Base-by-base conservation (phyloP, 1,139 yeast genomes). In the Yamadazyma atmosphaerica region DNA sequence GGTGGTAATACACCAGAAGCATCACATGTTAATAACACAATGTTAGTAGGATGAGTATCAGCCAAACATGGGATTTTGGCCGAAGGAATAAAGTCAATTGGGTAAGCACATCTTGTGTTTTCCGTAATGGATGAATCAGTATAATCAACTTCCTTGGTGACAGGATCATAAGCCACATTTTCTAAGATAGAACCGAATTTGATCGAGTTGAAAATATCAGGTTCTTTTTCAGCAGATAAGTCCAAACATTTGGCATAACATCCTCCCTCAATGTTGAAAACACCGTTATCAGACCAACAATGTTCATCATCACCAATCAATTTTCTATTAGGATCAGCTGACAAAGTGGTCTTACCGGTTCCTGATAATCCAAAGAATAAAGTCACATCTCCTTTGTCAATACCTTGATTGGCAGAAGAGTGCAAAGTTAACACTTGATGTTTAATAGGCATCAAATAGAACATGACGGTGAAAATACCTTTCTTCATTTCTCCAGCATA, bases 401-500 rank as follows among this genome's bases (percentile, higher is more conserved):
- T 66, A 64, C 96, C 97, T 73, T 89, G 95, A 74, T 92, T 92
- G 52, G 92, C 88, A 49, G 96, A 87, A 9, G 98, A 90, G 71
- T 92, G 98, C 64, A 92, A 79, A 35, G 98, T 92, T 63, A 92
- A 79, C 43, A 92, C 92, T 58, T 87, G 71, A 75, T 90, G 87
- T 69, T 80, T 87, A 58, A 92, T 84, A 46, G 98, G 98, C 97
- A 90, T 90, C 68, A 92, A 77, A 79, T 92, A 92, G 74, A 92
- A 92, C 98, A 92, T 92, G 47, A 92, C 98, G 16, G 98, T 89
- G 79, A 92, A 89, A 60, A 92, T 89, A 74, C 98, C 98, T 76
- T 92, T 92, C 78, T 92, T 92, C 98, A 92, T 92, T 75, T 92
- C 98, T 60, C 98, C 98, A 43, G 98, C 98, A 62, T 92, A 92